Base-by-base conservation (phyloP, 2,329 filamentous ascomycete species). In the Pyricularia sp. region DNA sequence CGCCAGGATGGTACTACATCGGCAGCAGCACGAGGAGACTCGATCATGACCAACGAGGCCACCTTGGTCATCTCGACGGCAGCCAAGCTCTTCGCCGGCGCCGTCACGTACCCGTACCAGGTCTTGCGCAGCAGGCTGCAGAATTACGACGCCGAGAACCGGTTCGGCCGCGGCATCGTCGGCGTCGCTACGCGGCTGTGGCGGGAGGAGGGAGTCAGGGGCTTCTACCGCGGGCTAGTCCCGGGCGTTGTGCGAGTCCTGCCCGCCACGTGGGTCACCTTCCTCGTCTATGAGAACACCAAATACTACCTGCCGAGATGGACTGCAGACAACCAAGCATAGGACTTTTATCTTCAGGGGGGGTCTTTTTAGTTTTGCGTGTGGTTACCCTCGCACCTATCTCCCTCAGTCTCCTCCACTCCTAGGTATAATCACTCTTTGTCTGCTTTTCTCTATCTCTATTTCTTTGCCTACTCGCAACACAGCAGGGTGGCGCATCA, bases 281-380 rank as follows among this genome's bases (percentile, higher is more conserved):
- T 99, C 77, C 79, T 99, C 74, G 94, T 98, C 28, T 98, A 98
- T 79, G 95, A 99, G 82, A 98, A 98, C 78, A 90, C 91, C 70
- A 93, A 91, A 80, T 88, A 86, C 72, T 90, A 92, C 76, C 77
- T 96, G 50, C 82, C 86, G 28, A 75, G 75, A 64, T 82, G 79
- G 83, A 25, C 70, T 31, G 68, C 55, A 3, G 50, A 26, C 14
- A 58, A 26, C 20, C 4, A 67, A 11, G 25, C 28, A 28, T 17
- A 58, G 4, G 25, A 12, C 2, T 36, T 36, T 0, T 20, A 42
- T 12, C n/a, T 30, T 20, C 2, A 26, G n/a, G 33, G 33, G 11
- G 33, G 42, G 23, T 9, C 7, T 42, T 25, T 20, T 25, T 17
- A 1, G 7, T 3, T 61, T 61, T 61, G 58, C n/a, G 58, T 26